Base-by-base conservation (phyloP, 352 stramenopile genomes). In the Pythium rhizo-oryzae region DNA sequence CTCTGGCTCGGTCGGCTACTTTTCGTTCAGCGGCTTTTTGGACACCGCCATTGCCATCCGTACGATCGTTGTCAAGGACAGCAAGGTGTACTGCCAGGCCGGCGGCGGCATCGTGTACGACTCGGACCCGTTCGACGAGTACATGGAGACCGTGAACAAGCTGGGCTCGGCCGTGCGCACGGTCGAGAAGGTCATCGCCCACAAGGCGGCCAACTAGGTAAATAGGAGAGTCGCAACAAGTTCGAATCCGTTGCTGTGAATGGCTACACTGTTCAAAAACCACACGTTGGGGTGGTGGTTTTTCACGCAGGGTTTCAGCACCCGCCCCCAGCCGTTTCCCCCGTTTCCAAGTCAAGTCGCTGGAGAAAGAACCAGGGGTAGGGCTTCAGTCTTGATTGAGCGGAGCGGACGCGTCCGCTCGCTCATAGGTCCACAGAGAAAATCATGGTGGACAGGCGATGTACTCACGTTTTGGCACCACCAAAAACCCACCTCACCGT, bases 81-180 rank as follows among this genome's bases (percentile, higher is more conserved):
- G 76, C 59, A 90, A 88, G 59, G 83, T 90, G 23, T 96, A 97
- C 75, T 84, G 78, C 53, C 90, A 97, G 69, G 88, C 90, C 1
- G 90, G 90, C 39, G 90, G 87, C 37, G 90, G 90, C 65, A 96
- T 97, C 62, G 90, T 97, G 25, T 95, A 92, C 76, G 90, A 97
- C 77, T 97, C 90, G 69, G 84, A 96, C 76, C 85, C 88, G 23
- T 72, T 81, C 24, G 85, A 81, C 46, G 90, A 97, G 80, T 96
- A 96, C 79, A 82, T 90, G 59, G 90, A 97, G 76, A 97, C 90
- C 2, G 73, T 97, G 28, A 97, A 96, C 80, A 97, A 97, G 69
- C 70, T 96, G 23, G 87, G 81, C 46, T 94, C 87, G 63, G 77
- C 85, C 8, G 75, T 96, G 58, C 90, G 90, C 58, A 96, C 89